A percentile compares a stretch with the other conserved stretches of the same genome.
phyloP scores from a whole-genome alignment of 202 grass and related monocot species.

The Carex arenaria region DNA sequence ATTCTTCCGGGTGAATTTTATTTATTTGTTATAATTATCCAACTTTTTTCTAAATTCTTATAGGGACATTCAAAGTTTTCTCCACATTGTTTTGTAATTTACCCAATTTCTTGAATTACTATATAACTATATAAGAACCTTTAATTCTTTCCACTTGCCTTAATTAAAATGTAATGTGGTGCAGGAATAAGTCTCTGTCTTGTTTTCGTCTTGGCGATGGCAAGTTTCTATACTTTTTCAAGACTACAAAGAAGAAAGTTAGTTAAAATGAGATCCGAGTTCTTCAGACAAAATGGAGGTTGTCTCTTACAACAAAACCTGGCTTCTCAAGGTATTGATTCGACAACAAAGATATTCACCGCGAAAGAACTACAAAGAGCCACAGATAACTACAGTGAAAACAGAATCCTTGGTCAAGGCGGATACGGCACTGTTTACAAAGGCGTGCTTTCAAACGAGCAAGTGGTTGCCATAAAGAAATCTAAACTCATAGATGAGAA shows the following conservation, averaged over 20 bases:
- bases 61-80: neutral
- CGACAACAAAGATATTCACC: slow-evolving; percentile 29
- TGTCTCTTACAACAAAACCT: slow-evolving; percentile 29
- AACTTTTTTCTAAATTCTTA: neutral
- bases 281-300: slow-evolving; percentile 35
- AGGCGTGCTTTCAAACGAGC: slow-evolving; percentile 12
- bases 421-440: slow-evolving; percentile 30
- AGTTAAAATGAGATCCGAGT: slow-evolving; percentile 2
- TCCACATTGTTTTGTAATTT: neutral
- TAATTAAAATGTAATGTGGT: neutral
- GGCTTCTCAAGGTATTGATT: slow-evolving; percentile 20
- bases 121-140: neutral
- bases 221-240: neutral
- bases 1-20: neutral
- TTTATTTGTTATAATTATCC: neutral
- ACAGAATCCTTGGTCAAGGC: slow-evolving; percentile 18
- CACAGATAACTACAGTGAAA: slow-evolving; percentile 23
- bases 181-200: slow-evolving; percentile 2
- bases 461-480: slow-evolving; percentile 33
- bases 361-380: slow-evolving; percentile 24
- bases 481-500: slow-evolving; percentile 31
- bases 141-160: neutral
- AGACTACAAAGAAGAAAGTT: slow-evolving; percentile 7
- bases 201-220: neutral
- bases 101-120: neutral